Evolutionary conservation across 768 basidiomycete species (phyloP).

Genomic region (Inosperma sp.): DNA sequence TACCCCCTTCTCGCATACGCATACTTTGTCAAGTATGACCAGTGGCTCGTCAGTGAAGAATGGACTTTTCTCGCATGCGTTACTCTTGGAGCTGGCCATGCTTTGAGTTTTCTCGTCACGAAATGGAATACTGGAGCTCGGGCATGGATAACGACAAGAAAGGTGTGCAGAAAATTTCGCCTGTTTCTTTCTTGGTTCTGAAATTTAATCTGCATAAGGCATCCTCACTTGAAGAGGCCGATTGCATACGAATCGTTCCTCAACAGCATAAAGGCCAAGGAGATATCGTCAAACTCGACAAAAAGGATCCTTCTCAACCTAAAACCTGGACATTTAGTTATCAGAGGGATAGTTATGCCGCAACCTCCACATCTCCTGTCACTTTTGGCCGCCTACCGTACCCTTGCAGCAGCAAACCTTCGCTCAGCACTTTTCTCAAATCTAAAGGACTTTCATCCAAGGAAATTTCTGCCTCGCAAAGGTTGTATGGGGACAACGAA

Average conservation of each 20-base stretch:
- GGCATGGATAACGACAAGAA: constrained; percentile 74
- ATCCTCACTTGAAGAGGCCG: constrained; percentile 60
- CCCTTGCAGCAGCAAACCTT: constrained; percentile 69
- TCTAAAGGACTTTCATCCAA: constrained; percentile 50
- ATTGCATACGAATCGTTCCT: constrained; percentile 79
- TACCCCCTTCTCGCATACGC: constrained; percentile 86
- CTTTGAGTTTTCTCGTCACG: constrained; percentile 87
- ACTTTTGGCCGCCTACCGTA: constrained; percentile 83
- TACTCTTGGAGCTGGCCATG: constrained; percentile 78
- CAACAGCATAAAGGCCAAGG: constrained; percentile 79
- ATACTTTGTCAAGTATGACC: constrained; percentile 86
- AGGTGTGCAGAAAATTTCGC: constrained; percentile 38
- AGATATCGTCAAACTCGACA: constrained; percentile 76
- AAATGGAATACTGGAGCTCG: constrained; percentile 81
- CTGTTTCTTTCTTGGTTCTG: background rate
- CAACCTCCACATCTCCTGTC: constrained; percentile 49
- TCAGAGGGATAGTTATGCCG: constrained; percentile 89
- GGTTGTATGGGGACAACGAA: constrained; percentile 87
- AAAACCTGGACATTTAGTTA: constrained; percentile 84
- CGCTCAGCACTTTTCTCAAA: constrained; percentile 58
- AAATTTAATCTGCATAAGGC: constrained; percentile 51
- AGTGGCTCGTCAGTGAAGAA: constrained; percentile 89
- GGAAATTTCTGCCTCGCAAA: constrained; percentile 45
- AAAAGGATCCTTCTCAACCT: constrained; percentile 53
- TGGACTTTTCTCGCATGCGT: constrained; percentile 97